Evolutionary conservation across 2,329 filamentous ascomycete species (phyloP).

Genomic region (Pseudopyricularia javanii): DNA sequence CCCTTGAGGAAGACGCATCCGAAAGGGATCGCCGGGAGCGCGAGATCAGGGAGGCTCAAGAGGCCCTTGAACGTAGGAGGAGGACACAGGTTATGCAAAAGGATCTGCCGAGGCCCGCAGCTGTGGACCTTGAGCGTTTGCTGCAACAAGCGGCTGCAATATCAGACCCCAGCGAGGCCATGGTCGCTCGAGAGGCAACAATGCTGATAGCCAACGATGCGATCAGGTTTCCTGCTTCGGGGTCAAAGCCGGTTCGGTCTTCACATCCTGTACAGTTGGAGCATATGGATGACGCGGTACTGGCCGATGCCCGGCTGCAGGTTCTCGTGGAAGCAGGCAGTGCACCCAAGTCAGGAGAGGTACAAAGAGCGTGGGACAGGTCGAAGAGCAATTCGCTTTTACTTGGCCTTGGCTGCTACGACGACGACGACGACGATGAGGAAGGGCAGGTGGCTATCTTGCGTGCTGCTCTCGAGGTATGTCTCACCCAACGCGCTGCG

Average conservation of each 20-base stretch:
- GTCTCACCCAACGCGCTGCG: constrained; percentile 19
- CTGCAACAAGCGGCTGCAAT: constrained; percentile 49
- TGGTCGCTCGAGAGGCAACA: constrained; percentile 68
- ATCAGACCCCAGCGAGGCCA: constrained; percentile 49
- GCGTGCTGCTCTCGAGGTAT: constrained; percentile 61
- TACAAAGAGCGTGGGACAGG: constrained; percentile 40
- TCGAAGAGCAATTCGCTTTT: constrained; percentile 46
- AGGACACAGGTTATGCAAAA: constrained; percentile 88
- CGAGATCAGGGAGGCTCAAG: constrained; percentile 57
- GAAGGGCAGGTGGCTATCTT: constrained; percentile 53
- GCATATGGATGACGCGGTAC: constrained; percentile 54
- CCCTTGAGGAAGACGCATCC: constrained; percentile 50
- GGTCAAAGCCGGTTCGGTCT: constrained; percentile 36
- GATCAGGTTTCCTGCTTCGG: constrained; percentile 57
- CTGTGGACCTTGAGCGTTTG: constrained; percentile 59
- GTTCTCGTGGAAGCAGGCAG: constrained; percentile 58
- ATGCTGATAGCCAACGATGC: constrained; percentile 75
- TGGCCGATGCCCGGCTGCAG: constrained; percentile 65
- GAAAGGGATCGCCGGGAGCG: constrained; percentile 70
- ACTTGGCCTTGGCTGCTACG: constrained; percentile 70
- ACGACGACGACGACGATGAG: constrained; percentile 54
- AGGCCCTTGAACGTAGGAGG: constrained; percentile 60
- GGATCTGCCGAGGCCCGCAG: constrained; percentile 62
- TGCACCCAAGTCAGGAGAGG: constrained; percentile 32
- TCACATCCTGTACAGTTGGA: constrained; percentile 46